Conservation (phyloP, 345 rosid genomes). For the Hibiscus tridactylites region DNA sequence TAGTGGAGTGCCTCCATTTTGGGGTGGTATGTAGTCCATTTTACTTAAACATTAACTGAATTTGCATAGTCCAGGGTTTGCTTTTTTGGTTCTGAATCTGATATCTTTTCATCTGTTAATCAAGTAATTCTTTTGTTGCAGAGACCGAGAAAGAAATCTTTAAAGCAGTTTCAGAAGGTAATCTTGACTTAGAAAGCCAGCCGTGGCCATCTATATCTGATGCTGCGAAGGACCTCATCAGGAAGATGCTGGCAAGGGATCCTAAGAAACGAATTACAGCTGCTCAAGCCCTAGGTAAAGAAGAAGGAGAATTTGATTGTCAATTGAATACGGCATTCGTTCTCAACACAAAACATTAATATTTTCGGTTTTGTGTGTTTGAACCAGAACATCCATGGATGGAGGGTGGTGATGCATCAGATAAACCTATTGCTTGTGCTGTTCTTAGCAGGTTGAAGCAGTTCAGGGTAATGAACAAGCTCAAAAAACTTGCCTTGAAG, state of each 20-base stretch:
- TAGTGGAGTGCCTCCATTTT: conserved; percentile 84
- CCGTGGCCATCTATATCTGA: conserved; percentile 81
- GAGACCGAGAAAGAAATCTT: conserved; percentile 44
- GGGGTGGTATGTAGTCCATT: conserved; percentile 54
- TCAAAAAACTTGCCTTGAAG: conserved; percentile 85
- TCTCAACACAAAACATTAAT: background rate
- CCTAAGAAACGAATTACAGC: conserved; percentile 70
- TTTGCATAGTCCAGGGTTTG: background rate
- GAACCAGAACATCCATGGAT: conserved; percentile 84
- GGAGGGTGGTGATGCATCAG: conserved; percentile 48
- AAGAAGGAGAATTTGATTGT: too few species aligned
- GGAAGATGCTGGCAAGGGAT: conserved; percentile 58
- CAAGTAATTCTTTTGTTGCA: conserved; percentile 18
- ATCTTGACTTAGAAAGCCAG: conserved; percentile 49
- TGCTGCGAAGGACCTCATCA: conserved; percentile 66
- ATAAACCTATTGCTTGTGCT: conserved; percentile 69
- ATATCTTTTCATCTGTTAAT: background rate
- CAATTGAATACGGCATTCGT: too few species aligned
- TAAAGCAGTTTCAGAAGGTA: conserved; percentile 36
- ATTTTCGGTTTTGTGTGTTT: background rate
- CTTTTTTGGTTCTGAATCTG: background rate
- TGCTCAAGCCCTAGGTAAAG: conserved; percentile 68
- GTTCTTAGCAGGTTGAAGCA: conserved; percentile 82
- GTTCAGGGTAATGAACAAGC: conserved; percentile 82
- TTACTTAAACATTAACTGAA: background rate